Base-by-base conservation (phyloP, 169 alveolate species). In the Cryptosporidium sp. region DNA sequence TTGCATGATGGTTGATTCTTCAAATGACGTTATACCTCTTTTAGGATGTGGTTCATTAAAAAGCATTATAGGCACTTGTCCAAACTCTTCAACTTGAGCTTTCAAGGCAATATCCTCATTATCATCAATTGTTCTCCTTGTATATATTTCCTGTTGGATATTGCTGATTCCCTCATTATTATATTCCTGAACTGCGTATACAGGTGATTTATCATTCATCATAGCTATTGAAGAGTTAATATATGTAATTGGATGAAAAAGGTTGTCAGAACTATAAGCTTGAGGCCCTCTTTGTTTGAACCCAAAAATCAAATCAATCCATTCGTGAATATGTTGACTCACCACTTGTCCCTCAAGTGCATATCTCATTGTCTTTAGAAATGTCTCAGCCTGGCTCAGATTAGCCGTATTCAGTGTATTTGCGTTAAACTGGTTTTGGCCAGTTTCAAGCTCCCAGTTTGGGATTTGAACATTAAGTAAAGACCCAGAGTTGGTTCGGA, bases 271-370 rank as follows among this genome's bases (percentile, higher is more conserved):
- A 16, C 8, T 45, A 0, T 18, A 26, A 16, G 98, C 97, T 69
- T 95, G 97, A 39, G 92, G 91, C 14, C 97, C 98, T 71, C 94
- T 93, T 91, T 97, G 97, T 80, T 96, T 96, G 86, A 75, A 97
- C 14, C 99, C 99, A 94, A 97, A 98, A 23, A 98, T 97, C 48
- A 97, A 93, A 86, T 98, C 99, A 39, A 98, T 96, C 99, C 99
- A 98, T 68, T 95, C 94, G 92, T 97, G 95, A 42, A 98, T 61
- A 69, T 95, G 89, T 29, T 94, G 85, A 67, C 98, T 95, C n/a
- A 97, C 99, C 89, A 94, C 93, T 70, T 96, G 97, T 85, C 98
- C 94, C 93, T 98, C 99, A 23, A 98, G 94, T 6, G 99, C 99
- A 70, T 93, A 93, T 80, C 99, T 91, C 94, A 95, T 86, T n/a